Base-by-base conservation (phyloP, 176 grass and related monocot genomes). In the Hordeum marinum region DNA sequence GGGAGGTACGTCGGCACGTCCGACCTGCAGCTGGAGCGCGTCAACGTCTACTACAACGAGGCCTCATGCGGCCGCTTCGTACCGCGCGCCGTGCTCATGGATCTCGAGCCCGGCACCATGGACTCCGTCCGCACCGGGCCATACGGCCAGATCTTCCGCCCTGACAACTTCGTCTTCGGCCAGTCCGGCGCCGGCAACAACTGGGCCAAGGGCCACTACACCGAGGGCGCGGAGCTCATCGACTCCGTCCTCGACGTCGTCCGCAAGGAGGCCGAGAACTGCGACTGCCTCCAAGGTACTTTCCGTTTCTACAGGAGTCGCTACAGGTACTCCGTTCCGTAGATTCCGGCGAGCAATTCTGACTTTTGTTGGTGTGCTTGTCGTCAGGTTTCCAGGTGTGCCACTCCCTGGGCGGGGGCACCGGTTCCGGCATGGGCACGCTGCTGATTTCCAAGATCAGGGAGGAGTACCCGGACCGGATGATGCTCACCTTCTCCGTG, bases 181-280 rank as follows among this genome's bases (percentile, higher is more conserved):
- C 92, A 97, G 87, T 93, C 92, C 9, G 95, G 95, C 11, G 95
- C 95, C 9, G 92, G 92, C 2, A 97, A 97, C 87, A 97, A 97
- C 92, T 97, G 92, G 95, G 95, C 92, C 59, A 97, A 97, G 89
- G 95, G 95, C 0, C 95, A 97, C 90, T 97, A 97, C 84, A 97
- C 95, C 27, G 95, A 97, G 88, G 95, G 95, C 50, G 95, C 95
- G 0, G 92, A 97, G 90, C 87, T 97, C 82, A 98, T 98, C 66
- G 95, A 98, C n/a, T 82, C 95, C 63, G 89, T 98, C 41, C 87
- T 98, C 18, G 95, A 98, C 67, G 92, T 98, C 76, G 95, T 98
- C 3, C 90, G 93, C 72, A 98, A 98, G 87, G 95, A 98, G 81
- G 95, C 95, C 17, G 95, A 98, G 87, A 98, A 98, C 37, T 98